These are phyloP conservation scores for Theileria annulata DNA, from an alignment of 169 alveolate species.

Conservation along the genomic window DNA sequence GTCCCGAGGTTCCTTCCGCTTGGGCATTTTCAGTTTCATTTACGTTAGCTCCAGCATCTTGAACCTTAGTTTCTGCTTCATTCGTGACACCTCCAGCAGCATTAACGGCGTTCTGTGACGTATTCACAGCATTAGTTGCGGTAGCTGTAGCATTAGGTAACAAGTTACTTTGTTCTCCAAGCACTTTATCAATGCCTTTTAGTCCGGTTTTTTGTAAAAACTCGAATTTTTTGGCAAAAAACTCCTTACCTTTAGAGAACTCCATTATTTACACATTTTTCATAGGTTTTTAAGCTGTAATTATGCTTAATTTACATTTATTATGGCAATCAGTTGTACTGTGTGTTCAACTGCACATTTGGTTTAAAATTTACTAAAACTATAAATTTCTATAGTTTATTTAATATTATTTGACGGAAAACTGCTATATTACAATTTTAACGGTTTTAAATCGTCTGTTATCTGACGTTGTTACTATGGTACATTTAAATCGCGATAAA, in stretches of 20 bases:
- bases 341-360: background rate
- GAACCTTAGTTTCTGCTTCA: background rate
- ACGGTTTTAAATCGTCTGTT: background rate
- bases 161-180: background rate
- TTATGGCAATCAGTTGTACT: background rate
- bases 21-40: background rate
- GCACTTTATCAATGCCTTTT: background rate
- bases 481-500: background rate
- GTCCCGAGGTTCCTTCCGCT: background rate
- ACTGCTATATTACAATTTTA: background rate
- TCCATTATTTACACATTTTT: conserved; percentile 8
- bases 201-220: conserved; percentile 13
- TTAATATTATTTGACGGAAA: background rate
- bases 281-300: background rate
- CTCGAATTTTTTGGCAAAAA: conserved; percentile 7
- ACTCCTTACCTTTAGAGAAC: conserved; percentile 14
- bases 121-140: background rate
- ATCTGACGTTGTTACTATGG: background rate
- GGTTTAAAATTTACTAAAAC: background rate
- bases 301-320: background rate
- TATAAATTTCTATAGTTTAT: background rate
- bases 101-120: background rate
- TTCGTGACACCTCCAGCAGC: background rate
- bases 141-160: background rate
- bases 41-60: background rate